Conservation (phyloP, 1,284 basidiomycete species). For the Ceratobasidium papillatum region DNA sequence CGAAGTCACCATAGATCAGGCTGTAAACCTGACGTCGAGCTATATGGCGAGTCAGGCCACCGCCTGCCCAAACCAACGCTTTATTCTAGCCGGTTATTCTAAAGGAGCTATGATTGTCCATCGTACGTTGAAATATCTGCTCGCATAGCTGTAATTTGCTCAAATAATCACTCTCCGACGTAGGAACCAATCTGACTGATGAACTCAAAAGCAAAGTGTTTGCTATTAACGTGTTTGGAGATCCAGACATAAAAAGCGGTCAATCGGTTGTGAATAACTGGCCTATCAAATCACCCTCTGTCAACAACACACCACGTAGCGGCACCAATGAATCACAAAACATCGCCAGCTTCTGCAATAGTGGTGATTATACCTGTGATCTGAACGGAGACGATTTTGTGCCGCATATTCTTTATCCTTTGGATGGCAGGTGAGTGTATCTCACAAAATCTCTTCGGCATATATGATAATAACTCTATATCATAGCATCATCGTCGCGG, state of each 20-base stretch:
- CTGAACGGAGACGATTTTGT: background rate
- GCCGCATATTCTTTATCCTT: constrained; percentile 10
- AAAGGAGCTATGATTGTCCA: constrained; percentile 13
- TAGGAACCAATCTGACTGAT: background rate
- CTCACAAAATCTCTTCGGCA: background rate
- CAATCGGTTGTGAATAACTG: background rate
- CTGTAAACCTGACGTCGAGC: background rate
- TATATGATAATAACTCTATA: background rate
- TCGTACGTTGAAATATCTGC: background rate
- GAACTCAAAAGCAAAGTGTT: constrained; percentile 5
- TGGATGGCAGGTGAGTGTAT: constrained; percentile 21
- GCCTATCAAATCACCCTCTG: constrained; percentile 7
- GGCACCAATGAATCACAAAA: background rate
- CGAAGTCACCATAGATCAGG: background rate
- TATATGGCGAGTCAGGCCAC: background rate
- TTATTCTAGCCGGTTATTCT: constrained; percentile 15
- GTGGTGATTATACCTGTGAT: constrained; percentile 8
- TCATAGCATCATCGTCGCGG: background rate
- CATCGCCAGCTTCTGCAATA: constrained; percentile 18
- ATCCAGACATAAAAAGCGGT: background rate
- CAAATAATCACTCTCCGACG: background rate
- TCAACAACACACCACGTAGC: constrained; percentile 1
- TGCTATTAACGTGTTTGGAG: constrained; percentile 4
- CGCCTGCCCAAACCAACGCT: constrained; percentile 19
- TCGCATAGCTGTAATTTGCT: background rate